Percentiles rank a stretch among this genome's conserved stretches.
These are phyloP conservation scores for Pseudevernia furfuracea DNA, from an alignment of 495 filamentous ascomycete species.

Conservation along the genomic window DNA sequence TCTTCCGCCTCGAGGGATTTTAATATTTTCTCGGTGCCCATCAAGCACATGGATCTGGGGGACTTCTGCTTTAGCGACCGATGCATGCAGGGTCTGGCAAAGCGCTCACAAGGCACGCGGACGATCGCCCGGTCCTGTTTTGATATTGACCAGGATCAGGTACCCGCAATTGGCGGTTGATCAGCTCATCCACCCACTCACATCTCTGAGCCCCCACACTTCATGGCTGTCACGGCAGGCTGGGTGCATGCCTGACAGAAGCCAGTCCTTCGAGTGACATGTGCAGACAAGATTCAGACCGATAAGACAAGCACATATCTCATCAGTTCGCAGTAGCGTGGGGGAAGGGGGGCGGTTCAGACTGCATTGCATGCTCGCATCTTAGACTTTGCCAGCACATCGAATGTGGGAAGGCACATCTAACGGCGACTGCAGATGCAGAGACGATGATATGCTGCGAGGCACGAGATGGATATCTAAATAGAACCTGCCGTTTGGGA, in stretches of 20 bases:
- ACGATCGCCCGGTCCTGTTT: neutral
- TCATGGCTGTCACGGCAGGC: neutral
- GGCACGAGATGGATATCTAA: neutral
- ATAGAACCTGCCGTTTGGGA: slow-evolving; percentile 9
- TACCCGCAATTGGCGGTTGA: slow-evolving; percentile 11
- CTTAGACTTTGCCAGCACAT: slow-evolving; percentile 8
- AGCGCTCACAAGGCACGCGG: neutral
- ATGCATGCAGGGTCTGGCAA: slow-evolving; percentile 1
- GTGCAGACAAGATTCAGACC: neutral
- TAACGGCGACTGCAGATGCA: neutral
- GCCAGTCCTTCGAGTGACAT: slow-evolving; percentile 1
- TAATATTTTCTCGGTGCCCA: neutral
- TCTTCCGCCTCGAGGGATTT: neutral
- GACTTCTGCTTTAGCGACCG: neutral
- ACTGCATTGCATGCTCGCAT: neutral
- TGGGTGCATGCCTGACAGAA: slow-evolving; percentile 5
- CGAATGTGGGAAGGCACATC: neutral
- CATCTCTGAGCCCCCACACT: neutral
- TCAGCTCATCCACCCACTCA: neutral
- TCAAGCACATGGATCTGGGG: neutral
- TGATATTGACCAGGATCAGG: slow-evolving; percentile 9
- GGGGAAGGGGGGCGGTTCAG: neutral
- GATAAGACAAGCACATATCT: slow-evolving; percentile 12
- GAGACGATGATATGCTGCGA: neutral
- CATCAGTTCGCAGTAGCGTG: slow-evolving; percentile 13